These are phyloP conservation scores for Ciborinia camelliae DNA, from an alignment of 2,329 filamentous ascomycete species.

Conservation along the genomic window DNA sequence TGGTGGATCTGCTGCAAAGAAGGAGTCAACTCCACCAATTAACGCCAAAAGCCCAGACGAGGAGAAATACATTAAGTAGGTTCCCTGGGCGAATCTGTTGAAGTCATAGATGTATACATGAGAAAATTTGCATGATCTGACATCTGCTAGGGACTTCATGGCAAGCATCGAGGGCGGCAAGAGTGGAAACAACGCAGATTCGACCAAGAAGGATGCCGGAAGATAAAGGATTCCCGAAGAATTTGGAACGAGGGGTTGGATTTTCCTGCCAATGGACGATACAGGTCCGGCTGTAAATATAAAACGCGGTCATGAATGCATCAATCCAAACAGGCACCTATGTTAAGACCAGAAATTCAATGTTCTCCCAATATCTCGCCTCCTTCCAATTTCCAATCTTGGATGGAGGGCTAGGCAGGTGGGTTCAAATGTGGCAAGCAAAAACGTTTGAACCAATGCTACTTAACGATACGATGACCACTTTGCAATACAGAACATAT, in stretches of 20 bases:
- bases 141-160: constrained; percentile 19
- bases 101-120: background rate
- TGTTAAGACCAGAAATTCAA: background rate
- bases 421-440: background rate
- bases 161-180: constrained; percentile 31
- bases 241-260: background rate
- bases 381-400: background rate
- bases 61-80: constrained; percentile 40
- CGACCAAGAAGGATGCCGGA: constrained; percentile 17
- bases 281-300: constrained; percentile 18
- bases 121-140: background rate
- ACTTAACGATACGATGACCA: background rate
- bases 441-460: background rate
- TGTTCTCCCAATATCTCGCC: background rate
- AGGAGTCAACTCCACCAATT: constrained; percentile 36
- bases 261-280: constrained; percentile 1
- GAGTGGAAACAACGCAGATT: constrained; percentile 18
- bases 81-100: constrained; percentile 1
- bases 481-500: background rate
- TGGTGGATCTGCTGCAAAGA: constrained; percentile 32
- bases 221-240: constrained; percentile 15
- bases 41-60: constrained; percentile 38
- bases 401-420: background rate
- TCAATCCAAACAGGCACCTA: constrained; percentile 6
- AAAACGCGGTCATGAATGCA: constrained; percentile 15